These are phyloP conservation scores for Saccharomyces hybrid DNA, from an alignment of 1,139 yeast species.

Conservation along the genomic window DNA sequence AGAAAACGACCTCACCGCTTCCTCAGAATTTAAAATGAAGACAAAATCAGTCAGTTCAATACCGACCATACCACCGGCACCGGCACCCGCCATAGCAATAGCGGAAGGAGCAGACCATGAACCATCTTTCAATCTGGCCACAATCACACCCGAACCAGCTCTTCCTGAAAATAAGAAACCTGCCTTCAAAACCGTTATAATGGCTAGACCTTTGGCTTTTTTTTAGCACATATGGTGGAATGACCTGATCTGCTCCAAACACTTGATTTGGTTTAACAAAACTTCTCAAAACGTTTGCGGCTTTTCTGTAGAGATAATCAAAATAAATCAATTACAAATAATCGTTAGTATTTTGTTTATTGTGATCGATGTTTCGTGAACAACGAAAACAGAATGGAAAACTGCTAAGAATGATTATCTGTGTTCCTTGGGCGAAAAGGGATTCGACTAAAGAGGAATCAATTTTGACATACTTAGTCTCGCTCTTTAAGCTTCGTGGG, in stretches of 20 bases:
- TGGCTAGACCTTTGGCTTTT: conserved; percentile 89
- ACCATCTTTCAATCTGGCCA: conserved; percentile 89
- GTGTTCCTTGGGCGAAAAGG: neutral
- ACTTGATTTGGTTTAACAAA: conserved; percentile 90
- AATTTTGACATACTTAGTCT: conserved; percentile 59
- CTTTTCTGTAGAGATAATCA: conserved; percentile 47
- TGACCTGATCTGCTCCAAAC: conserved; percentile 77
- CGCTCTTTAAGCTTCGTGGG: conserved; percentile 80
- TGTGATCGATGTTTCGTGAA: neutral
- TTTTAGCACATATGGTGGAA: conserved; percentile 82
- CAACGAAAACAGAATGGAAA: neutral
- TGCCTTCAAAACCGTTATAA: conserved; percentile 87
- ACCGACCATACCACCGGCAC: conserved; percentile 96
- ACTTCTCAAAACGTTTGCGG: conserved; percentile 82
- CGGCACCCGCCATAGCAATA: conserved; percentile 92
- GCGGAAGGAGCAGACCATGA: conserved; percentile 98
- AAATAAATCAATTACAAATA: neutral
- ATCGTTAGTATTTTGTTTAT: conserved; percentile 1
- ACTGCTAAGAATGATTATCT: neutral
- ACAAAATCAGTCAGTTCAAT: conserved; percentile 96
- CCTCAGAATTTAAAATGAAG: conserved; percentile 73
- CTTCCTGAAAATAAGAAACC: conserved; percentile 94
- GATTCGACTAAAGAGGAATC: neutral
- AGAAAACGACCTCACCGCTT: conserved; percentile 90
- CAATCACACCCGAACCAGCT: conserved; percentile 94